A percentile compares a stretch with the other conserved stretches of the same genome.
Conservation (phyloP, 2,329 filamentous ascomycete genomes). For the Bipolaris sorokiniana region DNA sequence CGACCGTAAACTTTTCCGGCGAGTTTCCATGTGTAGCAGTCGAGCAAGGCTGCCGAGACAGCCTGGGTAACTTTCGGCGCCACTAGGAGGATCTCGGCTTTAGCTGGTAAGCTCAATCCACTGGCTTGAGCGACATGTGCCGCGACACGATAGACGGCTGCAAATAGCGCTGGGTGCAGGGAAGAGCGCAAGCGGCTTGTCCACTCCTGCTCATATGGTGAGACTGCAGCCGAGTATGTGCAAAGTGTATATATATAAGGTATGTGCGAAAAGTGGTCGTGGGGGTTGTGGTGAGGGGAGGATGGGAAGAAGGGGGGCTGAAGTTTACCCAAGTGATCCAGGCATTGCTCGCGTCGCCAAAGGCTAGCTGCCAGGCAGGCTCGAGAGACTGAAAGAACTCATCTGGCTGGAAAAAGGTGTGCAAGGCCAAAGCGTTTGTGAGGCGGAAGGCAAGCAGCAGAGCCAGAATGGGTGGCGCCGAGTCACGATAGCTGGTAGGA, state of each 20-base stretch:
- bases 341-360: constrained; percentile 76
- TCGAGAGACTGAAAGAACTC: constrained; percentile 97
- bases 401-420: constrained; percentile 97
- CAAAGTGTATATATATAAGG: no score
- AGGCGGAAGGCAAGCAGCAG: constrained; percentile 72
- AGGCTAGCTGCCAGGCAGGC: constrained; percentile 88
- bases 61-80: constrained; percentile 80
- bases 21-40: constrained; percentile 88
- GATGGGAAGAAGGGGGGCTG: constrained; percentile 39
- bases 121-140: constrained; percentile 64
- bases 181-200: constrained; percentile 84
- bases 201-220: constrained; percentile 76
- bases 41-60: constrained; percentile 74
- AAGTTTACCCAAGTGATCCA: constrained; percentile 95
- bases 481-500: constrained; percentile 42
- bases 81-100: constrained; percentile 71
- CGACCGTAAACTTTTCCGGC: constrained; percentile 74
- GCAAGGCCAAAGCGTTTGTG: constrained; percentile 76
- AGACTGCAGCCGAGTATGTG: constrained; percentile 27
- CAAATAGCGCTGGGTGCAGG: constrained; percentile 87
- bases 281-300: no score
- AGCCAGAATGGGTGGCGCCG: constrained; percentile 35
- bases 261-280: no score
- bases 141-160: constrained; percentile 70
- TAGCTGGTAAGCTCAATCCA: constrained; percentile 60